Evolutionary conservation across 169 alveolate species (phyloP), one percentile per base, ranked within the genome.

Genomic region (Plasmodium falciparum): DNA sequence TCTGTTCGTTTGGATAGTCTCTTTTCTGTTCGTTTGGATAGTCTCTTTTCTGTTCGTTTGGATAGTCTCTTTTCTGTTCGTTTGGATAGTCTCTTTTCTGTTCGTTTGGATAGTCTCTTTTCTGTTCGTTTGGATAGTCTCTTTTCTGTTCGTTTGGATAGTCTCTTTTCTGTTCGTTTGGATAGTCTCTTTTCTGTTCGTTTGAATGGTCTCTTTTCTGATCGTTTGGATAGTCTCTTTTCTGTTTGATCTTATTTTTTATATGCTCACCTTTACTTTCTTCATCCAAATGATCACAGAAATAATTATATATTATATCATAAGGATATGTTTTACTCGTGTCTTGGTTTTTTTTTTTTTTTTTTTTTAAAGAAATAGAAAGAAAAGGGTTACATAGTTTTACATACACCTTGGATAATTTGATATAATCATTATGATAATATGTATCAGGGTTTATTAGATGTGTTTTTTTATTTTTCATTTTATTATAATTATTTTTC

Each of bases 271-370:
- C 15, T 3, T 11, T 54, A 3, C 56, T 24, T 7, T 74, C 17
- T 17, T 49, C 20, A 52, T 8, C 13, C 45, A 33, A 33, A 0
- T 59, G 54, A 39, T 61, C 73, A 47, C 22, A 74, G 47, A 74
- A 74, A 45, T 74, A 74, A 20, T 67, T 74, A 24, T 65, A 74
- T 8, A 62, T 74, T 47, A 74, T 74, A 26, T 74, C 67, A 50
- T 29, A 45, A 11, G 45, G 45, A 33, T 33, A 33, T 33, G 20
- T 8, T 39, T 20, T 26, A 13, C n/a, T 24, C 6, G 70, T 3
- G 26, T 26, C 39, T 56, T 20, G 24, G 22, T 20, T 20, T 9
- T 39, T 1, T 33, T 29, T 17, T 33, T 29, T 17, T 13, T 2
- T 50, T 24, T 13, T 50, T 4, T 43, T 47, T 59, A 49, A 22